These are phyloP conservation scores for Fagopyrum tataricum DNA, from an alignment of 148 eudicot species.

Conservation along the genomic window DNA sequence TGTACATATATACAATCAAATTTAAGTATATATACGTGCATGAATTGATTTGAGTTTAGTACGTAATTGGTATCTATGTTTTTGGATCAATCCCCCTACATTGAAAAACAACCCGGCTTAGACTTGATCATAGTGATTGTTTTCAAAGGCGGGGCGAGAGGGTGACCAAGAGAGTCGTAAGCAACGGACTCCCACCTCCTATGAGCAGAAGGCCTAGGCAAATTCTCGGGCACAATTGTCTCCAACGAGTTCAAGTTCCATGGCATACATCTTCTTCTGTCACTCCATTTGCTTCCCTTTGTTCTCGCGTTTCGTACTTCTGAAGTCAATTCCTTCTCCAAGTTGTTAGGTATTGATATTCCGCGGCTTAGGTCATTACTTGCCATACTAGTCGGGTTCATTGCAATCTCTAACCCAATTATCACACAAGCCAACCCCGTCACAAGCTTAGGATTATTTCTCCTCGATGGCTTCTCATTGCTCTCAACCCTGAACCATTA, in stretches of 20 bases:
- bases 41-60: neutral
- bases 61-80: neutral
- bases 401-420: slow-evolving; percentile 32
- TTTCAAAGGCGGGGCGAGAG: slow-evolving; percentile 29
- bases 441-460: slow-evolving; percentile 17
- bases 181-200: slow-evolving; percentile 59
- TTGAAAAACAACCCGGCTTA: slow-evolving; percentile 20
- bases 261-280: slow-evolving; percentile 47
- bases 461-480: slow-evolving; percentile 30
- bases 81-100: slow-evolving; percentile 9
- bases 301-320: neutral
- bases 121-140: slow-evolving; percentile 8
- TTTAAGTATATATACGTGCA: neutral
- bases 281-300: slow-evolving; percentile 55
- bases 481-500: slow-evolving; percentile 13
- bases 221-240: slow-evolving; percentile 78
- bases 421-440: slow-evolving; percentile 44
- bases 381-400: neutral
- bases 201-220: slow-evolving; percentile 62
- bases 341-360: neutral
- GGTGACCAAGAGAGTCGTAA: neutral
- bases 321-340: neutral
- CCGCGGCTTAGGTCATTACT: neutral
- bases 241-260: slow-evolving; percentile 73
- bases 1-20: neutral